These are phyloP conservation scores for Penicillium corylophilum DNA, from an alignment of 2,329 filamentous ascomycete species.

Conservation along the genomic window DNA sequence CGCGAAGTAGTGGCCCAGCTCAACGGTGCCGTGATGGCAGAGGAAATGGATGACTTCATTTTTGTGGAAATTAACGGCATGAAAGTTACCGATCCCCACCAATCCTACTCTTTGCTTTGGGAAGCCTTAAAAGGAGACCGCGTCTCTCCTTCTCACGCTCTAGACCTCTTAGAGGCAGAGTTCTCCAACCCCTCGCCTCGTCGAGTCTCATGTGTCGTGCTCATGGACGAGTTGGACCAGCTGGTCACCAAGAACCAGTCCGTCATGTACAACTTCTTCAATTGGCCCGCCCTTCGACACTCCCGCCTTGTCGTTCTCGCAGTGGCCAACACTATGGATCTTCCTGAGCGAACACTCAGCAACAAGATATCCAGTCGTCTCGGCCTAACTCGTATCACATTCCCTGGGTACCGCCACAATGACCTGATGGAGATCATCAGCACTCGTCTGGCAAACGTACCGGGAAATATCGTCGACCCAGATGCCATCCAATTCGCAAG, in stretches of 20 bases:
- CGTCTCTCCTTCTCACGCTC: conserved; percentile 84
- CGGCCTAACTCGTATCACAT: conserved; percentile 90
- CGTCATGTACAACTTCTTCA: conserved; percentile 99
- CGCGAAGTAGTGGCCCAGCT: conserved; percentile 89
- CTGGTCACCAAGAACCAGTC: conserved; percentile 96
- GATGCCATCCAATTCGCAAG: conserved; percentile 96
- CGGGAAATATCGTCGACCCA: conserved; percentile 83
- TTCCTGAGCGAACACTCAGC: conserved; percentile 90
- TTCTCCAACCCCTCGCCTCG: conserved; percentile 89
- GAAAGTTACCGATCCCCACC: conserved; percentile 98
- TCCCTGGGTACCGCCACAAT: conserved; percentile 94
- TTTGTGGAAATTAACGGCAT: conserved; percentile 99
- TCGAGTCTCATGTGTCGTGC: conserved; percentile 88
- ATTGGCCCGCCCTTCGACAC: conserved; percentile 91
- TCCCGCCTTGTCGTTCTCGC: conserved; percentile 93
- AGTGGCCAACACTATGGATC: conserved; percentile 98
- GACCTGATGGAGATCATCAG: conserved; percentile 97
- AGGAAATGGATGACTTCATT: conserved; percentile 96
- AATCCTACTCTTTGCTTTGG: conserved; percentile 93
- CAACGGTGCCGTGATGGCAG: conserved; percentile 79
- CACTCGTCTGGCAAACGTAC: conserved; percentile 84
- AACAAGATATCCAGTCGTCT: conserved; percentile 97
- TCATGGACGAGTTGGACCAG: conserved; percentile 98
- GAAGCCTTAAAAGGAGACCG: conserved; percentile 91
- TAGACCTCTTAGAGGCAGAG: conserved; percentile 87